Evolutionary conservation across 305 asterid species (phyloP), one percentile per base, ranked within the genome.

Genomic region (Striga hermonthica): DNA sequence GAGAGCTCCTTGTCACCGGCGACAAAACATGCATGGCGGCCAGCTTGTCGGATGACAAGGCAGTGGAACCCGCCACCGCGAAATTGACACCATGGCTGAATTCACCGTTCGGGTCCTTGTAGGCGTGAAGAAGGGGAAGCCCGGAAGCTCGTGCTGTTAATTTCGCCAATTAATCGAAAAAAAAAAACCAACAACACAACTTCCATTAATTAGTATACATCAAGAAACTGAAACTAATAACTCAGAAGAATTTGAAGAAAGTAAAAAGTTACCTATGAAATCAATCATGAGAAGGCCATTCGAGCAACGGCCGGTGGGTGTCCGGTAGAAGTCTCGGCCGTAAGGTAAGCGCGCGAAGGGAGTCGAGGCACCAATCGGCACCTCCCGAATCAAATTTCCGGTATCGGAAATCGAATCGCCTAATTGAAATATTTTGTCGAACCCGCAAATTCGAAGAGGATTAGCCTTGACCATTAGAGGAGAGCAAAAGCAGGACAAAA

Each of bases 1-100:
- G 76, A 37, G 81, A 43, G 62, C 72, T 73, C 3, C 22, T 48
- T 1, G 81, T 73, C 0, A 10, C 53, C 3, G 72, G 69, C 31
- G 14, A 11, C 3, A 14, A 0, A 35, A 75, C 61, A 1, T 66
- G 35, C 16, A 41, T 59, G 3, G 12, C 1, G 4, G 61, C 50
- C 59, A 75, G 12, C 3, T 13, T 39, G 35, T 38, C 31, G 0
- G 69, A 1, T 4, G 78, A 36, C 31, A 73, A 65, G 0, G 83
- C 75, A 3, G 79, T 73, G 40, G 79, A 57, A 7, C 83, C 83
- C 7, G 75, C 75, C 13, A 73, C 83, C 1, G 79, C 83, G 57
- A 79, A 75, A 47, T 79, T 75, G 12, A 12, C 55, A 13, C 68
- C 68, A 40, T 53, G 6, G 6, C 37, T 7, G 8, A 64, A 36